Evolutionary conservation across 2,329 filamentous ascomycete species (phyloP).

Genomic region (Trichoderma oligosporum): DNA sequence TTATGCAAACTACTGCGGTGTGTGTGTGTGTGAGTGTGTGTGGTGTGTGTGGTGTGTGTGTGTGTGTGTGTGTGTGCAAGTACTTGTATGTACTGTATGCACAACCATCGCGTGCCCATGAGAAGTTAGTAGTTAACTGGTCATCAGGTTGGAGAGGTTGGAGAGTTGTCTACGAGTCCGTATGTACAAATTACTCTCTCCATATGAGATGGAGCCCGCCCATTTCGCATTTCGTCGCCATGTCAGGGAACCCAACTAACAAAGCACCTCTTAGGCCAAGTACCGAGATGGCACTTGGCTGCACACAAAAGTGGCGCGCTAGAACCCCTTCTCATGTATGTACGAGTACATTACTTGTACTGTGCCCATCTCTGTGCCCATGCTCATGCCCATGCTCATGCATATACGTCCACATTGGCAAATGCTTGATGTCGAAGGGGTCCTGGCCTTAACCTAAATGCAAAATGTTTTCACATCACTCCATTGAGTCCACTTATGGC

Average conservation of each 20-base stretch:
- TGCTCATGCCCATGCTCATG: not conserved
- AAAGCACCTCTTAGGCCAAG: constrained; percentile 15
- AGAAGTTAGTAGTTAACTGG: not conserved
- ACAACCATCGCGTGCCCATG: not conserved
- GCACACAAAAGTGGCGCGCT: constrained; percentile 17
- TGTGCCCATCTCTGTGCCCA: too few species aligned
- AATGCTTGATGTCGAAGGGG: not conserved
- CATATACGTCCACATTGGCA: not conserved
- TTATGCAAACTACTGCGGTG: constrained; percentile 8
- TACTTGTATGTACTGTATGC: constrained; percentile 15
- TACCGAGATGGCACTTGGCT: constrained; percentile 23
- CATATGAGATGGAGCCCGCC: not conserved
- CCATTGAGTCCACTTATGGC: not conserved
- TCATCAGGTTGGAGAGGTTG: too few species aligned
- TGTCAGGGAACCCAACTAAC: constrained; percentile 11
- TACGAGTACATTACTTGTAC: not conserved
- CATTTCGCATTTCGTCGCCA: not conserved
- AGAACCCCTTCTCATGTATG: constrained; percentile 4
- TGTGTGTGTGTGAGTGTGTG: not conserved
- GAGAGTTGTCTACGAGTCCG: too few species aligned
- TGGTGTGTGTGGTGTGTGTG: constrained; percentile 12
- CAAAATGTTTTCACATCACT: constrained; percentile 3
- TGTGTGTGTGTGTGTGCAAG: not conserved
- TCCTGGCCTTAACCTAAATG: constrained; percentile 6
- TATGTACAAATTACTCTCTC: not conserved